phyloP scores from a whole-genome alignment of 2,329 filamentous ascomycete genomes.

The Aplosporella prunicola region DNA sequence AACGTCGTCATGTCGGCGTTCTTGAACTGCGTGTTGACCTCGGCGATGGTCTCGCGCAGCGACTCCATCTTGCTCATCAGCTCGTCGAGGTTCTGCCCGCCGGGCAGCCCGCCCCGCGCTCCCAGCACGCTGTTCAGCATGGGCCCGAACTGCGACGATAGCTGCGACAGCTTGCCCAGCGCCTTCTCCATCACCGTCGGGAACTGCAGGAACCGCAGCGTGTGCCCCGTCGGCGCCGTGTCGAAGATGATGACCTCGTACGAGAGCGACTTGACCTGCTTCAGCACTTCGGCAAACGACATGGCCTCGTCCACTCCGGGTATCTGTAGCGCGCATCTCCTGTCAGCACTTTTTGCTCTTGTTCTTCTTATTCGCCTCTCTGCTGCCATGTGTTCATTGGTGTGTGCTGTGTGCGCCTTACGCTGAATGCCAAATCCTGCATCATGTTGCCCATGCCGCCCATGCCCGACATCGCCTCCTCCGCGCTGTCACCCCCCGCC shows the following conservation, averaged over 20 bases:
- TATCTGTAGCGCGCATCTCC: slow-evolving; percentile 50
- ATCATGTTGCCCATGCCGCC: slow-evolving; percentile 84
- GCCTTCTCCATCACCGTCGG: slow-evolving; percentile 97
- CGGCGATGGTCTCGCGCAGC: slow-evolving; percentile 81
- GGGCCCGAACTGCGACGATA: slow-evolving; percentile 88
- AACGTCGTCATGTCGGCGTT: slow-evolving; percentile 92
- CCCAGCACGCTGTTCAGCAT: slow-evolving; percentile 92
- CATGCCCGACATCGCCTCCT: slow-evolving; percentile 60
- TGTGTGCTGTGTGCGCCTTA: slow-evolving; percentile 36
- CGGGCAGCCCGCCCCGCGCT: slow-evolving; percentile 64
- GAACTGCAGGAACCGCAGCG: slow-evolving; percentile 96
- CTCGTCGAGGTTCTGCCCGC: slow-evolving; percentile 86
- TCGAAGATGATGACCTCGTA: slow-evolving; percentile 99
- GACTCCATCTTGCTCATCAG: slow-evolving; percentile 92
- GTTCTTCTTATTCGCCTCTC: neutral
- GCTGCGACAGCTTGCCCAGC: slow-evolving; percentile 89
- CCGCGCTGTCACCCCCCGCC: slow-evolving; percentile 60
- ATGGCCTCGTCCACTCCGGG: slow-evolving; percentile 98
- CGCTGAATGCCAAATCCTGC: slow-evolving; percentile 94
- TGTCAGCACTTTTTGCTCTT: neutral
- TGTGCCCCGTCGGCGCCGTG: slow-evolving; percentile 95
- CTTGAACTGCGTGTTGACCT: slow-evolving; percentile 98
- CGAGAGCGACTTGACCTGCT: slow-evolving; percentile 96
- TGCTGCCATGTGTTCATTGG: neutral
- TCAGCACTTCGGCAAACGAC: slow-evolving; percentile 98